Evolutionary conservation across 2,329 filamentous ascomycete species (phyloP).

Genomic region (Aureobasidium namibiae): DNA sequence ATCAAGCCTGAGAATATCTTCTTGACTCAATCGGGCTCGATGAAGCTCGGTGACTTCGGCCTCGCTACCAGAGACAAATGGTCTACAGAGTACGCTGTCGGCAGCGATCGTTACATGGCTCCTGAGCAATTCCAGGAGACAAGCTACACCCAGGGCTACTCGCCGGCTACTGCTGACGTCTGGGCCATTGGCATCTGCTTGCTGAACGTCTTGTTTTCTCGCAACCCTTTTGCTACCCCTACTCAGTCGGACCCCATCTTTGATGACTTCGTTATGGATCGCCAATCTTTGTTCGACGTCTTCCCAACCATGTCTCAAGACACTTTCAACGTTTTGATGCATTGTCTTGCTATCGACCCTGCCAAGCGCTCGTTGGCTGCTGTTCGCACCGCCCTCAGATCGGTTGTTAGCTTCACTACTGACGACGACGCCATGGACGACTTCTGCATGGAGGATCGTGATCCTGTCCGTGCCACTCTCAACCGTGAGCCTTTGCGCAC

Average conservation of each 20-base stretch:
- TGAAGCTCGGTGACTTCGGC: constrained; percentile 97
- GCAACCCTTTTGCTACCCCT: constrained; percentile 90
- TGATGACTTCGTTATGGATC: constrained; percentile 85
- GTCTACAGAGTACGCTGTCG: constrained; percentile 88
- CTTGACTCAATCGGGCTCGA: constrained; percentile 70
- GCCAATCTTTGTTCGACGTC: constrained; percentile 93
- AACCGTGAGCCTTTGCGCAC: constrained; percentile 94
- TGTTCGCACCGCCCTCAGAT: constrained; percentile 68
- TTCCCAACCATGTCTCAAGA: constrained; percentile 99
- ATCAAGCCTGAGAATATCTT: constrained; percentile 99
- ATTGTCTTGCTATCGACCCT: constrained; percentile 88
- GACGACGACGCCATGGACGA: constrained; percentile 87
- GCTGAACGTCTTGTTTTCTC: constrained; percentile 91
- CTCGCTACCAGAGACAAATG: constrained; percentile 81
- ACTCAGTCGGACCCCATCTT: constrained; percentile 88
- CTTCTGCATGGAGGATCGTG: constrained; percentile 72
- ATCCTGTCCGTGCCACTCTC: constrained; percentile 67
- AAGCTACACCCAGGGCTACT: constrained; percentile 62
- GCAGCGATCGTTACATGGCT: constrained; percentile 98
- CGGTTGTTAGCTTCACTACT: constrained; percentile 84
- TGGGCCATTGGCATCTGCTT: constrained; percentile 97
- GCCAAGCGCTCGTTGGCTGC: constrained; percentile 74
- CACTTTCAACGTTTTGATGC: constrained; percentile 84
- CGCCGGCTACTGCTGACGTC: constrained; percentile 84
- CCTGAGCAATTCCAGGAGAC: constrained; percentile 94